Evolutionary conservation across 306 rosid genomes (phyloP), one percentile per base, ranked within the genome.

Genomic region (Prinsepia uniflora): DNA sequence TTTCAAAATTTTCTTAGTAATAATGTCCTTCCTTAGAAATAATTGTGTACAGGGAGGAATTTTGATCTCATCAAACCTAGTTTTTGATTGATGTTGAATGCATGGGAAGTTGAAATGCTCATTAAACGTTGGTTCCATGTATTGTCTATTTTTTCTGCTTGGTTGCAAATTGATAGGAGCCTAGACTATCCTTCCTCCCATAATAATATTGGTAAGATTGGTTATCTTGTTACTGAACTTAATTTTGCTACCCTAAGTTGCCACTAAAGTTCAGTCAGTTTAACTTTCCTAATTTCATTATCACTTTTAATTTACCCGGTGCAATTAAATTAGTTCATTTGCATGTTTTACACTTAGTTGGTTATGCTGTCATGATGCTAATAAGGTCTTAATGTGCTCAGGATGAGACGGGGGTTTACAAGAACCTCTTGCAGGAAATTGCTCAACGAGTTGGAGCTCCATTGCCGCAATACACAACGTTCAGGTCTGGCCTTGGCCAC

Each of bases 351-450:
- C 5, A n/a, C 44, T 41, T 54, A 67, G 56, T 34, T 65, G 10
- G 46, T 24, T 54, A 15, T 75, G 68, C 44, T 53, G 67, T 75
- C 59, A 34, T 47, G 49, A 57, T 74, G 70, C 76, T 86, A 62
- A 84, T 70, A 18, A 5, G 12, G 41, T 72, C 54, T 63, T 13
- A 43, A 53, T 72, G 77, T 66, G 17, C 57, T 52, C 72, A 95
- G 99, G 99, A 95, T 77, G 99, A 95, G 76, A 95, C 99, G 1
- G 99, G 99, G 68, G 99, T 95, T 62, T 95, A 95, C 89, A 95
- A 91, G 86, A 95, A 91, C 83, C 93, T 91, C 71, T 72, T 95
- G 80, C 99, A 95, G 87, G 99, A 95, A 81, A 95, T 95, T 69
- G 95, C 99, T 17, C 99, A 95, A 75, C 81, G 99, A 82, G 99